Base-by-base conservation (phyloP, 2,329 filamentous ascomycete species). In the Penicillium sp. region DNA sequence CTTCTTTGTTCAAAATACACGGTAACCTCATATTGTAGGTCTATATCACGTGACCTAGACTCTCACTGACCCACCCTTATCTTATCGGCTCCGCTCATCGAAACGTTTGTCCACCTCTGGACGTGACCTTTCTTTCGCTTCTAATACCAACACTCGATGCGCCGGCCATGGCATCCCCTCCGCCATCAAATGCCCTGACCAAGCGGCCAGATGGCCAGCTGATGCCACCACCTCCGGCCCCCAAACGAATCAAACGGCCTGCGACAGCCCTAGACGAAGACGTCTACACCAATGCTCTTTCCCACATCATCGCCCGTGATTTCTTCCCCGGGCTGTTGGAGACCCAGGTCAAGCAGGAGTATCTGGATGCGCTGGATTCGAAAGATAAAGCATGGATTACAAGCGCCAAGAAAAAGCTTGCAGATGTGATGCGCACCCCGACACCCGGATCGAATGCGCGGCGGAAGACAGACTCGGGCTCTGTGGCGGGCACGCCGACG, bases 301-400 rank as follows among this genome's bases (percentile, higher is more conserved):
- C 93, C 0, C 89, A 95, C 67, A 98, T 99, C 72, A 96, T 99
- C 63, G 91, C 92, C 10, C 88, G 95, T 65, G 95, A 99, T 81
- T 99, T 96, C 81, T 99, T 98, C 71, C 95, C 95, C 0, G 95
- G 94, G 0, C 83, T 99, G 0, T 80, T 93, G 4, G 92, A 98
- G 74, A 88, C 88, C 14, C 88, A 96, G 69, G 89, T 89, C 0
- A 92, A 97, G 74, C 88, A 92, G 73, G 95, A 99, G 69, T 98
- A 97, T 68, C 82, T 99, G 34, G 89, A 96, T 70, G 95, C 95
- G 0, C 79, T 98, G 8, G 92, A 96, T 8, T 96, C 93, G 15
- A 89, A 89, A 59, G 88, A 99, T 76, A 80, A 84, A 53, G 84
- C 86, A 66, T 98, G 95, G 94, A 97, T 98, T 63, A 84, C 87